Conservation (phyloP, 257 asterid genomes). For the Pogostemon cablin region DNA sequence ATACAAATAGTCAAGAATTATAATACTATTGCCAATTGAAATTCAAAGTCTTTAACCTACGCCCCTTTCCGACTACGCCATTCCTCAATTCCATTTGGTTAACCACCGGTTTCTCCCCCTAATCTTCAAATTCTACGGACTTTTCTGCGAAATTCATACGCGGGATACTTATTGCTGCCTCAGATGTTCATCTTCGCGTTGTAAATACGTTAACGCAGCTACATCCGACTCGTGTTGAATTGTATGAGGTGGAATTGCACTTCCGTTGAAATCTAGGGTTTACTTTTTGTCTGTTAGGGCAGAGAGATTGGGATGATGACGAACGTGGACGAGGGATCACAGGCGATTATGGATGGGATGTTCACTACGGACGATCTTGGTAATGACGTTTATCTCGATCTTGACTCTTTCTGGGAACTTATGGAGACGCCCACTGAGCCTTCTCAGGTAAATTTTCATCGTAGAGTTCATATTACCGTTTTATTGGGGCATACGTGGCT, state of each 20-base stretch:
- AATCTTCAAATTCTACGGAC: slow-evolving; percentile 17
- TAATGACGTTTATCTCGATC: slow-evolving; percentile 49
- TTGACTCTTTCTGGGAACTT: slow-evolving; percentile 46
- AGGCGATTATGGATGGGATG: slow-evolving; percentile 35
- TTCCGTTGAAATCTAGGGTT: slow-evolving; percentile 40
- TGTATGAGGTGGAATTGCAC: slow-evolving; percentile 19
- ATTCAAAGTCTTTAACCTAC: slow-evolving; percentile 38
- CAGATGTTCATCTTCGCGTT: slow-evolving; percentile 1
- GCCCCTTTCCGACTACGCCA: slow-evolving; percentile 28
- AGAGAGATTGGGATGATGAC: slow-evolving; percentile 46
- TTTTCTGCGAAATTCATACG: slow-evolving; percentile 32
- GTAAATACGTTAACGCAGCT: slow-evolving; percentile 7
- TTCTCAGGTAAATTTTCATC: slow-evolving; percentile 31
- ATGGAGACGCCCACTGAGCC: slow-evolving; percentile 46
- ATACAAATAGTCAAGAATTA: slow-evolving; percentile 15
- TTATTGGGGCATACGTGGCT: slow-evolving; percentile 6
- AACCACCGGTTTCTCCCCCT: slow-evolving; percentile 24
- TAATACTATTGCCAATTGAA: not conserved
- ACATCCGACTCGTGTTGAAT: slow-evolving; percentile 12
- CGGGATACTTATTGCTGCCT: not conserved
- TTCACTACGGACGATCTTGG: slow-evolving; percentile 31
- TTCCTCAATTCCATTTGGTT: not conserved
- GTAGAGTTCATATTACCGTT: not conserved
- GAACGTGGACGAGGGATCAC: slow-evolving; percentile 38
- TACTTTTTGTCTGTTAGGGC: slow-evolving; percentile 7